phyloP scores from a whole-genome alignment of 1,284 basidiomycete species.

The Flammula alnicola region DNA sequence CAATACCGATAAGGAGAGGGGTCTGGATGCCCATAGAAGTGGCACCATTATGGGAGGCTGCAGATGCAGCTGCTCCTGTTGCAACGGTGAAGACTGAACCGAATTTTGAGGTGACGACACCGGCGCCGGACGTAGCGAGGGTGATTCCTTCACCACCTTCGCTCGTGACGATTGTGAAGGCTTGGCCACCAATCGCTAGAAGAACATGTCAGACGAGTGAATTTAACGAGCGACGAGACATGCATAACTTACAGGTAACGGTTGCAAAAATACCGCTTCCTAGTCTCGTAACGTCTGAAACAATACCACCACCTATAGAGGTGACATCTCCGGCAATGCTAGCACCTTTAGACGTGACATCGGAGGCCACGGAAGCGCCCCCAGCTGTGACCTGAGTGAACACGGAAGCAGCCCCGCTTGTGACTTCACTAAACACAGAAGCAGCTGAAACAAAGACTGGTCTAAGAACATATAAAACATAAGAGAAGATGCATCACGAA shows the following conservation, averaged over 20 bases:
- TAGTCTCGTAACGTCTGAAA: constrained; percentile 33
- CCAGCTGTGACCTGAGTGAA: constrained; percentile 39
- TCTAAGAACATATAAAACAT: not conserved
- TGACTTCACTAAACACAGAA: constrained; percentile 41
- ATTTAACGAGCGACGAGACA: not conserved
- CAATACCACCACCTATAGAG: constrained; percentile 13
- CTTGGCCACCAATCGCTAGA: constrained; percentile 58
- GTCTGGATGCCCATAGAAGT: constrained; percentile 27
- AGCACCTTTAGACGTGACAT: constrained; percentile 30
- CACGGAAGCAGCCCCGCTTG: constrained; percentile 41
- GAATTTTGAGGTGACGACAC: constrained; percentile 52
- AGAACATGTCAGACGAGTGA: constrained; percentile 7
- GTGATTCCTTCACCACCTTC: constrained; percentile 45
- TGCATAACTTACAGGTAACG: constrained; percentile 53
- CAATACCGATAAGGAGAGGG: constrained; percentile 44
- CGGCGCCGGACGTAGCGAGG: constrained; percentile 45
- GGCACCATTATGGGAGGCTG: constrained; percentile 28
- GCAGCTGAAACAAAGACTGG: constrained; percentile 25
- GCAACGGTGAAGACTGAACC: constrained; percentile 54
- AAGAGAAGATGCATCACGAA: constrained; percentile 16
- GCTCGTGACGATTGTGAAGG: constrained; percentile 54
- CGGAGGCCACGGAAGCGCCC: constrained; percentile 33
- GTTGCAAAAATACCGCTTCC: constrained; percentile 42
- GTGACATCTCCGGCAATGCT: constrained; percentile 35
- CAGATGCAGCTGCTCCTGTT: constrained; percentile 32